These are phyloP conservation scores for Suaeda aralocaspica DNA, from an alignment of 148 eudicot species.

Conservation along the genomic window DNA sequence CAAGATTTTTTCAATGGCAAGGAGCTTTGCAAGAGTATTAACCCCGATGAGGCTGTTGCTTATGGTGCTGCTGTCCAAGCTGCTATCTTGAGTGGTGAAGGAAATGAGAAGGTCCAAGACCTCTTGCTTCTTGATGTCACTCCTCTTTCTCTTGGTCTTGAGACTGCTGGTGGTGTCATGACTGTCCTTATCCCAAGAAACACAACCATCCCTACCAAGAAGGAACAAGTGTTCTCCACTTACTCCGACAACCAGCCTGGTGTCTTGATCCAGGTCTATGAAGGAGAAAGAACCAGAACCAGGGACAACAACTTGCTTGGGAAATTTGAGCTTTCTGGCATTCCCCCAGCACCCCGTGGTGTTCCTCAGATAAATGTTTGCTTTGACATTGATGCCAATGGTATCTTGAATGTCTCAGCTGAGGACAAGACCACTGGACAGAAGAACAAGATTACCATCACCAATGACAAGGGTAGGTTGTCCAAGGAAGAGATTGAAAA, in stretches of 20 bases:
- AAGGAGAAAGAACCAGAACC: slow-evolving; percentile 12
- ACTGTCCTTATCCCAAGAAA: slow-evolving; percentile 24
- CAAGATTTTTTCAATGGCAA: slow-evolving; percentile 18
- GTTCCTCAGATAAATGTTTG: slow-evolving; percentile 36
- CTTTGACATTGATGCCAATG: slow-evolving; percentile 34
- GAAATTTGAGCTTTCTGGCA: slow-evolving; percentile 29
- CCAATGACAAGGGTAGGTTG: slow-evolving; percentile 32
- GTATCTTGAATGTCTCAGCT: slow-evolving; percentile 33
- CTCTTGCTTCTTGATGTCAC: slow-evolving; percentile 29
- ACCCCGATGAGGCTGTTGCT: slow-evolving; percentile 23
- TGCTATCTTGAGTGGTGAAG: slow-evolving; percentile 32
- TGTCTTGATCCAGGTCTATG: slow-evolving; percentile 9
- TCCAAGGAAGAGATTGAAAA: slow-evolving; percentile 35
- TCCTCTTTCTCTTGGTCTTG: slow-evolving; percentile 27
- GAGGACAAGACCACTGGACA: slow-evolving; percentile 34
- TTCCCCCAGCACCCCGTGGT: slow-evolving; percentile 33
- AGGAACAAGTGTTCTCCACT: slow-evolving; percentile 26
- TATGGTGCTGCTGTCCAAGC: slow-evolving; percentile 30
- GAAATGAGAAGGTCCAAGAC: slow-evolving; percentile 31
- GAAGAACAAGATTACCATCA: slow-evolving; percentile 36
- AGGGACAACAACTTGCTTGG: slow-evolving; percentile 18
- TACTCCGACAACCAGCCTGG: slow-evolving; percentile 15
- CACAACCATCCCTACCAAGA: slow-evolving; percentile 29
- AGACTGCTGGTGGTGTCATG: slow-evolving; percentile 32
- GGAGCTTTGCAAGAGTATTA: slow-evolving; percentile 31